Evolutionary conservation across 805 yeast genomes (phyloP), one percentile per base, ranked within the genome.

Genomic region (Lipomyces lipofer): DNA sequence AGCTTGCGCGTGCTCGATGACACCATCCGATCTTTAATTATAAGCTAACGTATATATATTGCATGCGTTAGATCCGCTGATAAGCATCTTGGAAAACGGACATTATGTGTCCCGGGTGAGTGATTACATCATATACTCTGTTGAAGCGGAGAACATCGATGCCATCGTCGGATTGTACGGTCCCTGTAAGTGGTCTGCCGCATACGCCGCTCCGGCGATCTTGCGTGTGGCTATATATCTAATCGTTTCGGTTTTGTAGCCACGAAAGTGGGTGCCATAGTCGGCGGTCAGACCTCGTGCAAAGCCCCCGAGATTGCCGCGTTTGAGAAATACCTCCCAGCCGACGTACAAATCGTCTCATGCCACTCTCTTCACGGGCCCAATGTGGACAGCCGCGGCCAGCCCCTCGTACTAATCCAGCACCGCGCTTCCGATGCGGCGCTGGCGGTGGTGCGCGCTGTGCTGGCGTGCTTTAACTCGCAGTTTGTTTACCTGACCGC

Each of bases 201-300:
- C 17, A 9, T 17, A 9, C 12, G 15, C 12, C n/a, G 17, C 19
- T 12, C 17, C 29, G 17, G 21, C 13, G 8, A 45, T n/a, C n/a
- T n/a, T n/a, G n/a, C n/a, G n/a, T n/a, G n/a, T n/a, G n/a, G n/a
- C n/a, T n/a, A n/a, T n/a, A n/a, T n/a, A n/a, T n/a, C n/a, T n/a
- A 36, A 19, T 10, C 30, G 24, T 36, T 28, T 24, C 19, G 38
- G 10, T 6, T 10, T 2, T 35, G 5, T 28, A 60, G 63, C 92
- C 0, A 83, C 96, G 3, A 92, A 92, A 67, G 71, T 83, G 2
- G 95, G 95, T 2, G 86, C 95, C 2, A 81, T 91, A 39, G 96
- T 94, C 4, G 99, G 98, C n/a, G 99, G 99, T 6, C 99, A 94
- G 71, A 91, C 99, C 0, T 87, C 96, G 8, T 92, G 98, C 71